These are phyloP conservation scores for Phytophthora aleatoria DNA, from an alignment of 352 stramenopile species.

Conservation along the genomic window DNA sequence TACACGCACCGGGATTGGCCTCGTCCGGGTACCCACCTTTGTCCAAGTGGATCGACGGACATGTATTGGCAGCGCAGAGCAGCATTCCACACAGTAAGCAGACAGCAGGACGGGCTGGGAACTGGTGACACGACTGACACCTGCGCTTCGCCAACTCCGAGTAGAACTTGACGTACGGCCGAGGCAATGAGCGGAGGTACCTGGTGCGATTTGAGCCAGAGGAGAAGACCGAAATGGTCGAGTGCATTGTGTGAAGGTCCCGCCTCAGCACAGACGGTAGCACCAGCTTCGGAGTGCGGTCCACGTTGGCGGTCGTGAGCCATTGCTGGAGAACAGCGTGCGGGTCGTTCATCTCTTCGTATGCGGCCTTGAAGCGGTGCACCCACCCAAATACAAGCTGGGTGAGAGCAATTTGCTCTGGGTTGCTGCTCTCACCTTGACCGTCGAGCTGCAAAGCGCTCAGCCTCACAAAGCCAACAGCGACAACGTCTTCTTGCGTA, in stretches of 20 bases:
- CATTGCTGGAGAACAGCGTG: conserved; percentile 75
- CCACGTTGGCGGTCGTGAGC: conserved; percentile 68
- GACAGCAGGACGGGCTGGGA: conserved; percentile 80
- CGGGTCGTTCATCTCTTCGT: conserved; percentile 80
- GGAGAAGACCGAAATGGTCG: conserved; percentile 71
- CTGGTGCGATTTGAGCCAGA: conserved; percentile 68
- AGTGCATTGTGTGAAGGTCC: conserved; percentile 82
- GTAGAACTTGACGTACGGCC: conserved; percentile 87
- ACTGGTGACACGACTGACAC: conserved; percentile 76
- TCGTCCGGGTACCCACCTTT: conserved; percentile 79
- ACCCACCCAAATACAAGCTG: conserved; percentile 65
- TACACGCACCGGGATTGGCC: conserved; percentile 82
- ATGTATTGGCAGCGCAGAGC: conserved; percentile 83
- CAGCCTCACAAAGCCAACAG: conserved; percentile 58
- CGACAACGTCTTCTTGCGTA: conserved; percentile 45
- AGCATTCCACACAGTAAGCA: conserved; percentile 84
- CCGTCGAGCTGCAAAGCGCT: conserved; percentile 17
- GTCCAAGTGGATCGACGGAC: conserved; percentile 70
- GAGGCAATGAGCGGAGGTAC: conserved; percentile 74
- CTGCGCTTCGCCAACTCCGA: conserved; percentile 82
- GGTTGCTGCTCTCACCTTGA: conserved; percentile 6
- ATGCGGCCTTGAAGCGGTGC: conserved; percentile 67
- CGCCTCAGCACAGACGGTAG: conserved; percentile 53
- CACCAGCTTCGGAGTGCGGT: conserved; percentile 37
- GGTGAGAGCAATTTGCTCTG: conserved; percentile 29